Percentiles rank a stretch among this genome's conserved stretches.
Conservation (phyloP, 805 yeast genomes). For the Ogataea neopini region DNA sequence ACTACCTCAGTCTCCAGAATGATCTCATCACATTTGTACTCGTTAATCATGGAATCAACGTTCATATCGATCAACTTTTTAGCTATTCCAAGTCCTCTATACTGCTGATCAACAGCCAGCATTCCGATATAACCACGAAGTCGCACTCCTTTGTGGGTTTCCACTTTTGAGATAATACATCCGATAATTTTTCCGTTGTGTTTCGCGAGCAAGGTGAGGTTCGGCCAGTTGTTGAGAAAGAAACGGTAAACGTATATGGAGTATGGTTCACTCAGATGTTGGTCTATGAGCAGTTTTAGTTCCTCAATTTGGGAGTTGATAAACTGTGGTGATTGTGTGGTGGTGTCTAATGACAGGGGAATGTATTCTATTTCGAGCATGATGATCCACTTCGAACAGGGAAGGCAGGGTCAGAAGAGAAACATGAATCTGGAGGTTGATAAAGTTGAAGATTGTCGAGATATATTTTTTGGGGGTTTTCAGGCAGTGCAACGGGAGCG, state of each 20-base stretch:
- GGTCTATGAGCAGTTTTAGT: conserved; percentile 59
- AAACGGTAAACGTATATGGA: conserved; percentile 90
- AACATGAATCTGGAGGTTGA: too few species aligned
- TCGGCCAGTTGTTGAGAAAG: conserved; percentile 90
- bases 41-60: conserved; percentile 61
- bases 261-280: conserved; percentile 89
- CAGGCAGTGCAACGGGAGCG: background rate
- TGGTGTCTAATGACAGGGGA: conserved; percentile 25
- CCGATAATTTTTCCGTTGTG: conserved; percentile 58
- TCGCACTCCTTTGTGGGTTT: conserved; percentile 70
- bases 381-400: too few species aligned
- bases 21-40: conserved; percentile 79
- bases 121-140: conserved; percentile 93
- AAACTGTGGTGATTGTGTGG: conserved; percentile 10
- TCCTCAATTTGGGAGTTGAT: conserved; percentile 47
- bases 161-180: conserved; percentile 79
- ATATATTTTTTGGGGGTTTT: background rate
- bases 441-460: too few species aligned
- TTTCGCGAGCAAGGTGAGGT: conserved; percentile 67
- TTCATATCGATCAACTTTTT: conserved; percentile 63
- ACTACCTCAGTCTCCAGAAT: conserved; percentile 89
- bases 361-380: conserved; percentile 24
- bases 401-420: too few species aligned
- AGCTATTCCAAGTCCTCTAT: conserved; percentile 83
- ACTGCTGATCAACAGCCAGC: conserved; percentile 78